Evolutionary conservation across 441 rosid species (phyloP).

Genomic region (Erysimum pusillum): DNA sequence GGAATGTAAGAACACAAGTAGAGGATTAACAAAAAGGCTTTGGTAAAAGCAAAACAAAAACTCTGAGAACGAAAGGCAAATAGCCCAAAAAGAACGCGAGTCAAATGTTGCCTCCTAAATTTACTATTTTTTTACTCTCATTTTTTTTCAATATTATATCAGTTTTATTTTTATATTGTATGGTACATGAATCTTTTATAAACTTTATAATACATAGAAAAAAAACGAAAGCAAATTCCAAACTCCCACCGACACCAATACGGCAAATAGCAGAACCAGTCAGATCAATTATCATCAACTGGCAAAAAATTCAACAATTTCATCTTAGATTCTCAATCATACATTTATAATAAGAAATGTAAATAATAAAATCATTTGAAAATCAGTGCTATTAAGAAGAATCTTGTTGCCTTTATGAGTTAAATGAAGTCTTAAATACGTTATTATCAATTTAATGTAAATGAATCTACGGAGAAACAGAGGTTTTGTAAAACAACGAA

Average conservation of each 20-base stretch:
- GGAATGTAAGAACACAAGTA: slow-evolving; percentile 26
- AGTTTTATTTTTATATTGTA: not conserved
- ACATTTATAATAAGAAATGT: not conserved
- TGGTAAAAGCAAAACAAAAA: slow-evolving; percentile 23
- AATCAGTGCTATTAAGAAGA: slow-evolving; percentile 20
- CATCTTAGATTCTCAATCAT: slow-evolving; percentile 35
- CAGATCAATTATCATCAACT: slow-evolving; percentile 34
- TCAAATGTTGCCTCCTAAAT: slow-evolving; percentile 41
- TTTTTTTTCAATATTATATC: not conserved
- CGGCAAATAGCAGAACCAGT: slow-evolving; percentile 19
- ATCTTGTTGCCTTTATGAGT: slow-evolving; percentile 22
- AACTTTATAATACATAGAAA: not conserved
- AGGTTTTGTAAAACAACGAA: not conserved
- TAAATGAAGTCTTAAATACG: slow-evolving; percentile 29
- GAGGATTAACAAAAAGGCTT: slow-evolving; percentile 23
- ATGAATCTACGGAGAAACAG: slow-evolving; percentile 47
- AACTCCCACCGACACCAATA: slow-evolving; percentile 44
- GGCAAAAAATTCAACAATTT: slow-evolving; percentile 37
- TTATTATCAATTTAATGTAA: slow-evolving; percentile 19
- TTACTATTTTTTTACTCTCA: not conserved
- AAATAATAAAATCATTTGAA: not conserved
- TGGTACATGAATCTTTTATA: not conserved
- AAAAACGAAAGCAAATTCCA: slow-evolving; percentile 27
- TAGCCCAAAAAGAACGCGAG: slow-evolving; percentile 41
- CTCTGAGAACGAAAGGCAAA: slow-evolving; percentile 29